These are phyloP conservation scores for Clathrus columnatus DNA, from an alignment of 768 basidiomycete species.

Conservation along the genomic window DNA sequence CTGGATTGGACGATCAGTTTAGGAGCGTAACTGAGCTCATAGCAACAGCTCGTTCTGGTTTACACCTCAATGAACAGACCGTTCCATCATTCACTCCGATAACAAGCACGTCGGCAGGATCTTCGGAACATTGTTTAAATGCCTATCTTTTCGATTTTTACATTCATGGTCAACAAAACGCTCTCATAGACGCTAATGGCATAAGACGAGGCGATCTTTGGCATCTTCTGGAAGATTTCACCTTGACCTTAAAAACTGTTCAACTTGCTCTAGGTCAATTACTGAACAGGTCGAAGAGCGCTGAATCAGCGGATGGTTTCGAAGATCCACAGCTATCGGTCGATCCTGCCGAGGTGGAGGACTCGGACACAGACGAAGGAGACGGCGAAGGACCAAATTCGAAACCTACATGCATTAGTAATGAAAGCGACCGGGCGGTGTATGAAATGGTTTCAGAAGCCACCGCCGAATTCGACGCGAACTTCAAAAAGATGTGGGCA, in stretches of 20 bases:
- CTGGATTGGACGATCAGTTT: conserved; percentile 55
- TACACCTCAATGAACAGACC: conserved; percentile 49
- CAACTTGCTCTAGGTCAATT: conserved; percentile 42
- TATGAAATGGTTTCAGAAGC: conserved; percentile 39
- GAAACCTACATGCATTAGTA: conserved; percentile 31
- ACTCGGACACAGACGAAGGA: conserved; percentile 18
- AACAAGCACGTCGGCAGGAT: conserved; percentile 16
- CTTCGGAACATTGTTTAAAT: conserved; percentile 37
- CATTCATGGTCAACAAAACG: conserved; percentile 47
- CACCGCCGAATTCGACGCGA: conserved; percentile 43
- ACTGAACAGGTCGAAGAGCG: conserved; percentile 21
- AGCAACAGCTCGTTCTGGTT: conserved; percentile 40
- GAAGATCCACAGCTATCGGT: conserved; percentile 10
- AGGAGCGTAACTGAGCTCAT: conserved; percentile 41
- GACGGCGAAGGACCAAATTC: conserved; percentile 19
- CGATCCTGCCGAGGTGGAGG: conserved; percentile 17
- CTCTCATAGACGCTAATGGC: conserved; percentile 44
- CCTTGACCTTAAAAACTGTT: conserved; percentile 40
- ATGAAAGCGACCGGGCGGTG: conserved; percentile 48
- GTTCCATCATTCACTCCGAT: conserved; percentile 42
- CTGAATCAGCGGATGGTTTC: conserved; percentile 9
- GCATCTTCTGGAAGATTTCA: conserved; percentile 54
- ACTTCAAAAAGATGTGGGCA: conserved; percentile 61
- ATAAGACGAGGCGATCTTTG: conserved; percentile 58
- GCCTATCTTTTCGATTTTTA: conserved; percentile 66